A percentile compares a stretch with the other conserved stretches of the same genome.
phyloP scores from a whole-genome alignment of 1,284 basidiomycete genomes.

The Cryptococcus sp. region DNA sequence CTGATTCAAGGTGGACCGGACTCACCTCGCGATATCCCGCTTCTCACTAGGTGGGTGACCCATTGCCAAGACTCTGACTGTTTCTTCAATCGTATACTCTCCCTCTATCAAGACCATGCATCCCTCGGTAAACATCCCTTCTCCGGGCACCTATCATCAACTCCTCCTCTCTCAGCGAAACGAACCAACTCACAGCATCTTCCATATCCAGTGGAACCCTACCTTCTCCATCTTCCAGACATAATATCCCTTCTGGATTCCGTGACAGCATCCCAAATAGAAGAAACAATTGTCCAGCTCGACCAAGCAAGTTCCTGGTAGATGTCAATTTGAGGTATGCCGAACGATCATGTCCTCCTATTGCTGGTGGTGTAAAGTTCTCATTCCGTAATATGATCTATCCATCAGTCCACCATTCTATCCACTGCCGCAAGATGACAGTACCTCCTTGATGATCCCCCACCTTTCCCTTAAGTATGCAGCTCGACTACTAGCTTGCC shows the following conservation, averaged over 20 bases:
- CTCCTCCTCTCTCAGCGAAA: neutral
- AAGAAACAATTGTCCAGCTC: conserved; percentile 84
- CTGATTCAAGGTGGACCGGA: neutral
- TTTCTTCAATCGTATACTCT: conserved; percentile 89
- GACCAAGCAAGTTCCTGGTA: conserved; percentile 90
- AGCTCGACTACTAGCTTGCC: conserved; percentile 72
- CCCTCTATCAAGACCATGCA: conserved; percentile 93
- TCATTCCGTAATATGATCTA: conserved; percentile 78
- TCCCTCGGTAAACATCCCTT: conserved; percentile 95
- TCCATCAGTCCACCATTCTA: neutral
- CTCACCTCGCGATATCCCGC: conserved; percentile 71
- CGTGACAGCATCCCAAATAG: conserved; percentile 90
- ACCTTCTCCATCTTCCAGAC: conserved; percentile 91
- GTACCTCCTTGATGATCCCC: conserved; percentile 75
- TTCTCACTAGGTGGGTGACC: conserved; percentile 96
- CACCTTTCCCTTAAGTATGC: conserved; percentile 73
- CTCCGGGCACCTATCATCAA: conserved; percentile 72
- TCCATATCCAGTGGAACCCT: conserved; percentile 83
- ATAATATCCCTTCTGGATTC: conserved; percentile 82
- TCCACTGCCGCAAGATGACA: neutral
- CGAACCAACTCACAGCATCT: conserved; percentile 61
- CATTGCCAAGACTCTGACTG: conserved; percentile 82
- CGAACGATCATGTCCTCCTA: conserved; percentile 78
- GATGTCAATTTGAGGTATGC: conserved; percentile 86
- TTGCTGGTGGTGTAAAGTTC: conserved; percentile 89